Base-by-base conservation (phyloP, 2,329 filamentous ascomycete genomes). In the Pseudogymnoascus sp. region DNA sequence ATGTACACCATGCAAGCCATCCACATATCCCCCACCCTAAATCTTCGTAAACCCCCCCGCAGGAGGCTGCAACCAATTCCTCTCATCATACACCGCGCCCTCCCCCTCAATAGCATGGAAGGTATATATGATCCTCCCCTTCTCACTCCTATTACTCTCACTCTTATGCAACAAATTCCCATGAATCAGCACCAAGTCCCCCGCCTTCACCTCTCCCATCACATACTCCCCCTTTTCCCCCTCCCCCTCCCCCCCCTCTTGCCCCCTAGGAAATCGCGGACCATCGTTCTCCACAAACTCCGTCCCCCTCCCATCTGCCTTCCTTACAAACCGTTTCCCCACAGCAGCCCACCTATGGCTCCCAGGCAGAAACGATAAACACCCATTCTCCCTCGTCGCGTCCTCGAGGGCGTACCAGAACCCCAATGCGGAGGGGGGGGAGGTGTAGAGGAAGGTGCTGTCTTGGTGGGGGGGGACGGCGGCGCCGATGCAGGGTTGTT, bases 381-480 rank as follows among this genome's bases (percentile, higher is more conserved):
- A 96, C 1, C 92, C 95, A 75, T 99, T 99, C 74, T 88, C 86
- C 0, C 82, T 79, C 7, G 90, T 93, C 21, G 91, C 91, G 76
- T 97, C 93, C 78, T 99, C 93, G 40, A 99, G 83, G 11, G 95
- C 95, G 75, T 97, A 96, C 95, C 95, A 99, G 78, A 93, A 97
- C 0, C 95, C 95, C 1, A 97, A 90, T 0, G 95, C 95, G 40
- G 85, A 90, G 0, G 93, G 93, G 38, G 91, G 89, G 68, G 92
- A 80, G 1, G 95, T 97, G 75, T 96, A 97, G 66, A 99, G 70
- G 70, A 97, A 99, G 0, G 91, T 93, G 68, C 85, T 91, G 76
- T 97, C 93, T 77, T 96, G 93, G 75, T 99, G 95, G 21, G 91
- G 86, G 0, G 89, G 91, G 47, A 97, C 95, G 1, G 90, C 89